Percentiles rank a stretch among this genome's conserved stretches.
Evolutionary conservation across 208 protist genomes (phyloP).

Genomic region (Balamuthia mandrillaris): DNA sequence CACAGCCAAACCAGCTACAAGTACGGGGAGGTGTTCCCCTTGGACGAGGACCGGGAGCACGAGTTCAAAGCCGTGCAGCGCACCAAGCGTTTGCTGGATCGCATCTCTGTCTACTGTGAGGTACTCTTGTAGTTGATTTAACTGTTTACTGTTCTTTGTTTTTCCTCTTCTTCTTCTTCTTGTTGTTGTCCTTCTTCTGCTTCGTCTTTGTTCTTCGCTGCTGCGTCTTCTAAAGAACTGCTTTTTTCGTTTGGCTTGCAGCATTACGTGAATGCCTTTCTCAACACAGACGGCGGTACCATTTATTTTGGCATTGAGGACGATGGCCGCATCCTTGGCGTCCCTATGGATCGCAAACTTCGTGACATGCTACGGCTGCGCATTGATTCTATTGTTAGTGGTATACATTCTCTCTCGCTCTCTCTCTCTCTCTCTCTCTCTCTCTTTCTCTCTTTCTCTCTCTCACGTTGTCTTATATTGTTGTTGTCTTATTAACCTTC

Average conservation of each 20-base stretch:
- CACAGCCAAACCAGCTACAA: too few relatives aligned
- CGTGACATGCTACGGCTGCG: slow-evolving; percentile 43
- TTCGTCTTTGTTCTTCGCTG: not conserved
- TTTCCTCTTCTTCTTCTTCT: not conserved
- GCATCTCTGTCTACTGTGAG: not conserved
- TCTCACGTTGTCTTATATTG: not conserved
- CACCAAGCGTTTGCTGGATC: not conserved
- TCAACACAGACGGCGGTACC: slow-evolving; percentile 40
- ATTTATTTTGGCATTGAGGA: slow-evolving; percentile 55
- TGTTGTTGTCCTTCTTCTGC: not conserved
- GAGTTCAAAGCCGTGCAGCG: slow-evolving; percentile 16
- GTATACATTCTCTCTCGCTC: not conserved
- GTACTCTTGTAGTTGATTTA: not conserved
- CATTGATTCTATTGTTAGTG: slow-evolving; percentile 33
- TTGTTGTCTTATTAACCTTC: not conserved
- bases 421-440: not conserved
- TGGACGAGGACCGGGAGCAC: not conserved
- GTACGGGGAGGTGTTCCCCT: too few relatives aligned
- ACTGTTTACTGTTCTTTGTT: not conserved
- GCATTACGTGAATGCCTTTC: slow-evolving; percentile 52
- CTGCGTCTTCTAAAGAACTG: not conserved
- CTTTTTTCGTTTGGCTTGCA: not conserved
- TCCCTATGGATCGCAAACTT: slow-evolving; percentile 9
- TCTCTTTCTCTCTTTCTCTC: not conserved
- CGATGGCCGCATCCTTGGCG: slow-evolving; percentile 26